A percentile compares a stretch with the other conserved stretches of the same genome.
These are phyloP conservation scores for Citrus trifoliata DNA, from an alignment of 345 rosid genomes.

Conservation along the genomic window DNA sequence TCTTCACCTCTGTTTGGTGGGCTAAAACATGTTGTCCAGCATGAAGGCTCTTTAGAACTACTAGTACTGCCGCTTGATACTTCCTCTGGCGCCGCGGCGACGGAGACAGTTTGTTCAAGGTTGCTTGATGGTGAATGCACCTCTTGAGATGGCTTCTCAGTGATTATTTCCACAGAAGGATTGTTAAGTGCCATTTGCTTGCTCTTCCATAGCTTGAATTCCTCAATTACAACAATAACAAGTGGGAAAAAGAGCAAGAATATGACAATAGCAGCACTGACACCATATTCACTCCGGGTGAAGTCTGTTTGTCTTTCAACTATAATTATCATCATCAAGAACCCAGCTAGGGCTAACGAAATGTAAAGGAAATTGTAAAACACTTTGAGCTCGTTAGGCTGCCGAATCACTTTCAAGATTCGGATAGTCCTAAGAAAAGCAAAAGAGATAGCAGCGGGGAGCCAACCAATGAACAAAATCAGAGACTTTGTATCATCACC, in stretches of 20 bases:
- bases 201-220: constrained; percentile 36
- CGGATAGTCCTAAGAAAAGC: constrained; percentile 42
- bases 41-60: constrained; percentile 26
- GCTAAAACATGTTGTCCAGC: constrained; percentile 46
- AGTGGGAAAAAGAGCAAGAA: constrained; percentile 55
- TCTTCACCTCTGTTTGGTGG: constrained; percentile 63
- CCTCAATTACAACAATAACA: constrained; percentile 42
- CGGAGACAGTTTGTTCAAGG: neutral
- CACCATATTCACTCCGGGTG: constrained; percentile 36
- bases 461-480: constrained; percentile 58
- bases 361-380: constrained; percentile 50
- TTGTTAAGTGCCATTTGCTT: constrained; percentile 30
- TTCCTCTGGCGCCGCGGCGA: neutral
- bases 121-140: neutral
- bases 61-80: neutral
- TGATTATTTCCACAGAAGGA: constrained; percentile 25
- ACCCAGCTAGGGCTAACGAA: constrained; percentile 60
- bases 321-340: constrained; percentile 50
- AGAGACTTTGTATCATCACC: constrained; percentile 31
- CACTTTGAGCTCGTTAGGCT: constrained; percentile 45
- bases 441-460: constrained; percentile 52
- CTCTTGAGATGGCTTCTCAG: constrained; percentile 18
- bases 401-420: constrained; percentile 39
- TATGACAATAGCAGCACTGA: constrained; percentile 41
- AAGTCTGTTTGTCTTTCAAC: constrained; percentile 30